Evolutionary conservation across 2,329 filamentous ascomycete species (phyloP).

Genomic region (Colletotrichum cuscutae): DNA sequence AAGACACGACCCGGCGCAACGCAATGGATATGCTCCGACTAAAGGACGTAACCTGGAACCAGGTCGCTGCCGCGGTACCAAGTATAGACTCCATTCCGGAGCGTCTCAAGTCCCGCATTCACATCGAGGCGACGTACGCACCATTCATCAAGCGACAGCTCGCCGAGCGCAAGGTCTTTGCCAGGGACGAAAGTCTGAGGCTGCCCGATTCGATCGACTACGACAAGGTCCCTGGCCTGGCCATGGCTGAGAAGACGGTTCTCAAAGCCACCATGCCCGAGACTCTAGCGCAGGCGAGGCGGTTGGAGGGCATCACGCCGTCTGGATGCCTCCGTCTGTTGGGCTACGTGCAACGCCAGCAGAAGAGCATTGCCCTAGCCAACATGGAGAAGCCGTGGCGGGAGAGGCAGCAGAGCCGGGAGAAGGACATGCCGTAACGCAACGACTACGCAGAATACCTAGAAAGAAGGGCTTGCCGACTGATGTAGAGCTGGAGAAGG

Average conservation of each 20-base stretch:
- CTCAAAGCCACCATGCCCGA: constrained; percentile 80
- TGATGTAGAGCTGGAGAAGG: not conserved
- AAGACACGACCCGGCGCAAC: constrained; percentile 73
- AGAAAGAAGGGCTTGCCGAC: not conserved
- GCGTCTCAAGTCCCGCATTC: constrained; percentile 74
- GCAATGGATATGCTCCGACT: constrained; percentile 85
- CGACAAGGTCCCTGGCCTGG: constrained; percentile 76
- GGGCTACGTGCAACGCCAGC: constrained; percentile 62
- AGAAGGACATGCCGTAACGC: not conserved
- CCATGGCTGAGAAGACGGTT: constrained; percentile 79
- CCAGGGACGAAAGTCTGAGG: constrained; percentile 78
- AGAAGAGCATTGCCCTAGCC: constrained; percentile 18
- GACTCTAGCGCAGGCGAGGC: constrained; percentile 86
- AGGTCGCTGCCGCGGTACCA: constrained; percentile 68
- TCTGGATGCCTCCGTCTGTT: constrained; percentile 70
- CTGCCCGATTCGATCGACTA: constrained; percentile 85
- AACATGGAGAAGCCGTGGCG: not conserved
- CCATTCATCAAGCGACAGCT: constrained; percentile 84
- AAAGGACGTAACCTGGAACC: constrained; percentile 65
- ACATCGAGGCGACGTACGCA: constrained; percentile 86
- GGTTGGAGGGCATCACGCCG: constrained; percentile 83
- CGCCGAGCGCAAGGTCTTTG: constrained; percentile 72
- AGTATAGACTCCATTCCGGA: constrained; percentile 63
- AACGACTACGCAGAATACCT: not conserved
- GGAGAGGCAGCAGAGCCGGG: not conserved